These are phyloP conservation scores for Hebeloma cylindrosporum DNA, from an alignment of 768 basidiomycete genomes.

Conservation along the genomic window DNA sequence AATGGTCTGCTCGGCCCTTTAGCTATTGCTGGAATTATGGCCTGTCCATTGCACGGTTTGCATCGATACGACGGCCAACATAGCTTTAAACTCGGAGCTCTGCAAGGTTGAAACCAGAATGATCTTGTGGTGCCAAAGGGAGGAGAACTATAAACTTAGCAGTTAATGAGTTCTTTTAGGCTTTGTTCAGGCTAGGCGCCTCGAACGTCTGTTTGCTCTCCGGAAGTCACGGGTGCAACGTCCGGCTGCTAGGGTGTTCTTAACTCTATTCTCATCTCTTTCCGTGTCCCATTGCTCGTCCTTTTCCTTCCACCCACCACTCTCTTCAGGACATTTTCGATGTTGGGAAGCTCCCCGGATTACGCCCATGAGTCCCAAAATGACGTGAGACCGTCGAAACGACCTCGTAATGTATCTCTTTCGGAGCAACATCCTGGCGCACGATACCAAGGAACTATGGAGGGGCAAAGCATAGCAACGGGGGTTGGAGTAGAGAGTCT, in stretches of 20 bases:
- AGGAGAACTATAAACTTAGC: too few relatives aligned
- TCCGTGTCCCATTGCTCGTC: constrained; percentile 10
- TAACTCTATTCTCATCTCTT: constrained; percentile 24
- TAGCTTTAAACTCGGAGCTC: too few relatives aligned
- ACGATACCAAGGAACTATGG: constrained; percentile 1
- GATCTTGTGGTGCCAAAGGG: too few relatives aligned
- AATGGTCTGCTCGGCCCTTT: too few relatives aligned
- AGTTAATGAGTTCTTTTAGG: constrained; percentile 20
- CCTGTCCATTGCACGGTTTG: too few relatives aligned
- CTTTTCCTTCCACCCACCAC: constrained; percentile 13
- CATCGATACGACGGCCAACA: too few relatives aligned
- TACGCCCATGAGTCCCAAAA: constrained; percentile 16
- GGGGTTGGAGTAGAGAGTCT: neutral
- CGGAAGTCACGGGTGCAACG: constrained; percentile 32
- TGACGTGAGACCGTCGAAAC: constrained; percentile 30
- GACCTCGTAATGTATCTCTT: constrained; percentile 29
- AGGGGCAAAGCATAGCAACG: constrained; percentile 7
- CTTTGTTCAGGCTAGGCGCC: constrained; percentile 14
- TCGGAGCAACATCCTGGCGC: constrained; percentile 12
- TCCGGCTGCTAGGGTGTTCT: constrained; percentile 17
- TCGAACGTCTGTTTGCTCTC: constrained; percentile 21
- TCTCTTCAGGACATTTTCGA: constrained; percentile 8
- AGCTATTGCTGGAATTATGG: too few relatives aligned
- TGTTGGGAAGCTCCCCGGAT: constrained; percentile 23
- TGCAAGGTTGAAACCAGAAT: too few relatives aligned